Base-by-base conservation (phyloP, 208 protist genomes). In the Trypanosoma platydactyli region DNA sequence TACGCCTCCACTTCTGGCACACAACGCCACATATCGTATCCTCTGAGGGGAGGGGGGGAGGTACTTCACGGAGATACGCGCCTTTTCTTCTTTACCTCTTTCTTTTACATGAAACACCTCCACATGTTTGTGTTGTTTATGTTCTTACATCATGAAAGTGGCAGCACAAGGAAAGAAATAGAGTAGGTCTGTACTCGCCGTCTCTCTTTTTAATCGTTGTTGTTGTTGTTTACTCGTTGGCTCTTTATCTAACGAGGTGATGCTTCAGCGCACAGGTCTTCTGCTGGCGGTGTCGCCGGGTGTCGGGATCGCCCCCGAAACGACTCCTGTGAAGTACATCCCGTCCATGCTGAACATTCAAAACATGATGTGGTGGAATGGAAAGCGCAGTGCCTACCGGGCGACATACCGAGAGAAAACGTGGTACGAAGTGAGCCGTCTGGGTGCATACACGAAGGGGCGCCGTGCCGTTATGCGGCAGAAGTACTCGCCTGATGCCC, bases 291-390 rank as follows among this genome's bases (percentile, higher is more conserved):
- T 79, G 35, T 84, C 76, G 51, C 91, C 88, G 1, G 84, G 84
- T 41, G 73, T 96, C 24, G 86, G 88, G 45, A 94, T 94, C 63
- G 88, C 91, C 29, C 91, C 91, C 18, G 84, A 94, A 79, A 94
- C 91, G 41, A 94, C 91, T 38, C 91, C 91, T 6, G 77, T 96
- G 20, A 96, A 96, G 81, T 96, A 94, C 67, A 81, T 83, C n/a
- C 84, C 88, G 22, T 77, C 75, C 42, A 96, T 96, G 91, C 73
- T 96, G 25, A 93, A 94, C 69, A 91, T 94, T 30, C 76, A 81
- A 45, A 80, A 96, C 71, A 76, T 78, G 57, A 71, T 77, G 63
- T 96, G 91, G 91, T 94, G 86, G 85, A 84, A 94, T 59, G 69
- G 74, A 22, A 73, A 68, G 38, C 67, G 77, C 38, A 79, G 68